phyloP scores from a whole-genome alignment of 2,329 filamentous ascomycete species.

The Paracoccidioides brasiliensis region DNA sequence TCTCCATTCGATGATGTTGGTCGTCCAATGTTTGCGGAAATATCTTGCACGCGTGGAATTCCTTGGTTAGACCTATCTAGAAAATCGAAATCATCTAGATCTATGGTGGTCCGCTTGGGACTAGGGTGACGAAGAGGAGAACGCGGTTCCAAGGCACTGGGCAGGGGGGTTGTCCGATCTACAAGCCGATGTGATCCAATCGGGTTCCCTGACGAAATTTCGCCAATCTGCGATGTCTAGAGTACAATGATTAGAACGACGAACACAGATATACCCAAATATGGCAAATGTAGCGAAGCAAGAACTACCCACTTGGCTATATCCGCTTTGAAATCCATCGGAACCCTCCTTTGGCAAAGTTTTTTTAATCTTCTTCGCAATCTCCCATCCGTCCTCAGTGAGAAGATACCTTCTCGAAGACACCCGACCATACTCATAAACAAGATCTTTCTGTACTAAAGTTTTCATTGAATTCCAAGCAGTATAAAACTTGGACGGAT shows the following conservation, averaged over 20 bases:
- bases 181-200: background rate
- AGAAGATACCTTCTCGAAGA: slow-evolving; percentile 53
- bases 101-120: background rate
- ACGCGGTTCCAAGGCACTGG: background rate
- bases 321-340: background rate
- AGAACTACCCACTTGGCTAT: background rate
- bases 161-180: background rate
- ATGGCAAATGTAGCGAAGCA: background rate
- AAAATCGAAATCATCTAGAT: background rate
- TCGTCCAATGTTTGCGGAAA: background rate
- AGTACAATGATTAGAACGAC: background rate
- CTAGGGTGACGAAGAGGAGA: background rate
- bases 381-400: slow-evolving; percentile 67
- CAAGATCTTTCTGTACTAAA: slow-evolving; percentile 57
- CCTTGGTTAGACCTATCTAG: background rate
- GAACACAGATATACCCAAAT: background rate
- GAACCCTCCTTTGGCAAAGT: slow-evolving; percentile 22
- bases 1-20: background rate
- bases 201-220: background rate
- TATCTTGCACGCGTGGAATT: background rate
- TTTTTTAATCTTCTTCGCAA: slow-evolving; percentile 51
- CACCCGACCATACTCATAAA: slow-evolving; percentile 57
- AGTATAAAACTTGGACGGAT: slow-evolving; percentile 59
- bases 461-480: slow-evolving; percentile 78
- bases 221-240: background rate